A percentile compares a stretch with the other conserved stretches of the same genome.
phyloP scores from a whole-genome alignment of 2,329 filamentous ascomycete species.

The Aspergillus sp. region DNA sequence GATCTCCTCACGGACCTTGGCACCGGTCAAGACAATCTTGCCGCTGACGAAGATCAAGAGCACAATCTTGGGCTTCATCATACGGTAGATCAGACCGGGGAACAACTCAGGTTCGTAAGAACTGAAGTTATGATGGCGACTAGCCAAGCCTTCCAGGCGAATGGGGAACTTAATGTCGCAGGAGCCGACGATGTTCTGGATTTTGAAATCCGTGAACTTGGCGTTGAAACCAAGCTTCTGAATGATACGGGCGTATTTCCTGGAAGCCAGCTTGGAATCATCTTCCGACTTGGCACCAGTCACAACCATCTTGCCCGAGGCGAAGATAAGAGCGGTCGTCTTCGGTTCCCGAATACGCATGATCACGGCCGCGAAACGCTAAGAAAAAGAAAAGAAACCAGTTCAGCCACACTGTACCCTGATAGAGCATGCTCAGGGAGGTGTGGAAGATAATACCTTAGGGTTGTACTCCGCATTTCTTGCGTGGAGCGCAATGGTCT shows the following conservation, averaged over 20 bases:
- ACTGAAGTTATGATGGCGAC: slow-evolving; percentile 98
- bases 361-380: slow-evolving; percentile 98
- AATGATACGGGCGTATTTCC: slow-evolving; percentile 98
- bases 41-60: slow-evolving; percentile 96
- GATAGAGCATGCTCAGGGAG: slow-evolving; percentile 32
- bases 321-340: slow-evolving; percentile 97
- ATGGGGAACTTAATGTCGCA: slow-evolving; percentile 99
- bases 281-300: slow-evolving; percentile 98
- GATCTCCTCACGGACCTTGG: slow-evolving; percentile 97
- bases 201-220: slow-evolving; percentile 99
- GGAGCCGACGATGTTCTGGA: slow-evolving; percentile 98
- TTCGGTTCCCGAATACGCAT: slow-evolving; percentile 99
- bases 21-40: slow-evolving; percentile 96
- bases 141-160: slow-evolving; percentile 90
- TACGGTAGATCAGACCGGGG: slow-evolving; percentile 98
- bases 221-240: slow-evolving; percentile 99
- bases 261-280: slow-evolving; percentile 92
- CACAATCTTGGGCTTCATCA: slow-evolving; percentile 99
- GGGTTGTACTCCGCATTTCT: slow-evolving; percentile 98
- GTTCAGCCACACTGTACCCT: slow-evolving; percentile 47
- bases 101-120: slow-evolving; percentile 98
- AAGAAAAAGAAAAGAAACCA: slow-evolving; percentile 36
- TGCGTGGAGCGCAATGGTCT: slow-evolving; percentile 97
- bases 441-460: slow-evolving; percentile 66
- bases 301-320: slow-evolving; percentile 98